Evolutionary conservation across 2,329 filamentous ascomycete species (phyloP), one percentile per base, ranked within the genome.

Genomic region (Xylariaceae sp.): DNA sequence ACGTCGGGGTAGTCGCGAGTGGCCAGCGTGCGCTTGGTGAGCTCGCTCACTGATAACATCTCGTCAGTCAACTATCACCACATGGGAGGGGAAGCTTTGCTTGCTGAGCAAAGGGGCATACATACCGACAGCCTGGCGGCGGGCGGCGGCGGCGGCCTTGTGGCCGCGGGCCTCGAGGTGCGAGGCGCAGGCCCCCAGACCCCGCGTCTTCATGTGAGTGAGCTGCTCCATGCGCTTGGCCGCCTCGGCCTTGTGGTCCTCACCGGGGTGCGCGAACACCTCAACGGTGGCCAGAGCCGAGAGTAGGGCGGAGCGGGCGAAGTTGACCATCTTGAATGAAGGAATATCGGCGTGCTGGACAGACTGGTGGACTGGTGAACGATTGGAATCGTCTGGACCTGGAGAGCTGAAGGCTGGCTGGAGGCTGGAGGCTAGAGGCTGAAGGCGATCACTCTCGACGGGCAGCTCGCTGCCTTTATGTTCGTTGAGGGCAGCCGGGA

Each of bases 111-210:
- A n/a, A n/a, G n/a, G n/a, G n/a, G n/a, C n/a, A n/a, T n/a, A n/a
- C n/a, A n/a, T n/a, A n/a, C n/a, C 50, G 2, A 52, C 40, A 4
- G 35, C 37, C 15, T 53, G 37, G 18, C 57, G 57, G 34, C 58
- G 57, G 28, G 42, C 49, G 29, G 58, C 46, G 32, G 49, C 59
- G 26, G 36, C 36, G 19, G 28, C 39, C 31, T 57, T 51, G 11
- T 48, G 39, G 10, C 56, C 58, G 16, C 57, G 53, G 16, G 53
- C 47, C 37, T 50, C 52, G 15, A 61, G 43, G 22, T 45, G 42
- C 2, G 43, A 37, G 12, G 50, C 33, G 37, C 57, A 61, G 14
- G 53, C 46, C 5, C 39, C 36, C 16, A 60, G 39, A 19, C 54
- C 49, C 27, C 53, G 51, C 7, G 33, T 36, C 15, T 32, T 32